A percentile compares a stretch with the other conserved stretches of the same genome.
Conservation (phyloP, 257 asterid species). For the Solanum paucissectum region DNA sequence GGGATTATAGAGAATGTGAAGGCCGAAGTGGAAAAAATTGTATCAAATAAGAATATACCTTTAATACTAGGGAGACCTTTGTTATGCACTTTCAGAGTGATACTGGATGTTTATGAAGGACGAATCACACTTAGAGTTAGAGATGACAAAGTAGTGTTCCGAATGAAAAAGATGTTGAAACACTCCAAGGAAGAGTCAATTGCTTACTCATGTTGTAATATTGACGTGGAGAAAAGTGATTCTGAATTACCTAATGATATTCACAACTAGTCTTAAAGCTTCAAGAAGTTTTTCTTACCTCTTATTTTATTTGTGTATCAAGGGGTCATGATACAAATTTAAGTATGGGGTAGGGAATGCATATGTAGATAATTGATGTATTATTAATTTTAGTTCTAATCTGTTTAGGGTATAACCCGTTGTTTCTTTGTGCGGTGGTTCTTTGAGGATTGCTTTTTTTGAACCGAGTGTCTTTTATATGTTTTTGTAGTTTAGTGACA, state of each 20-base stretch:
- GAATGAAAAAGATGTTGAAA: no score
- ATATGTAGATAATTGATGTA: neutral
- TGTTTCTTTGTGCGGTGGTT: neutral
- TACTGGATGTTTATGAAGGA: no score
- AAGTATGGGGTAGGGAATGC: neutral
- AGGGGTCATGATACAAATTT: neutral
- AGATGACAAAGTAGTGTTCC: neutral
- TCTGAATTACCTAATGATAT: neutral
- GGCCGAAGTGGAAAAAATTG: neutral
- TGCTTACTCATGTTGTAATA: neutral
- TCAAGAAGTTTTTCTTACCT: neutral
- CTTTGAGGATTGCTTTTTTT: neutral
- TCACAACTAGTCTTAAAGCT: neutral
- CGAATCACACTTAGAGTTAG: neutral
- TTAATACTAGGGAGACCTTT: neutral
- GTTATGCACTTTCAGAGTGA: neutral
- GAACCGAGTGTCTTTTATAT: neutral
- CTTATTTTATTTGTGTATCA: neutral
- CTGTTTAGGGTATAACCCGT: neutral
- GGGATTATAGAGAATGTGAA: neutral
- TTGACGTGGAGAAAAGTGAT: neutral
- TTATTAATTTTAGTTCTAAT: no score
- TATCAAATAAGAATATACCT: neutral
- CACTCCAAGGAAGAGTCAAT: neutral
- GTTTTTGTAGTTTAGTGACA: neutral